Evolutionary conservation across 352 stramenopile species (phyloP), one percentile per base, ranked within the genome.

Genomic region (Phytophthora quininea): DNA sequence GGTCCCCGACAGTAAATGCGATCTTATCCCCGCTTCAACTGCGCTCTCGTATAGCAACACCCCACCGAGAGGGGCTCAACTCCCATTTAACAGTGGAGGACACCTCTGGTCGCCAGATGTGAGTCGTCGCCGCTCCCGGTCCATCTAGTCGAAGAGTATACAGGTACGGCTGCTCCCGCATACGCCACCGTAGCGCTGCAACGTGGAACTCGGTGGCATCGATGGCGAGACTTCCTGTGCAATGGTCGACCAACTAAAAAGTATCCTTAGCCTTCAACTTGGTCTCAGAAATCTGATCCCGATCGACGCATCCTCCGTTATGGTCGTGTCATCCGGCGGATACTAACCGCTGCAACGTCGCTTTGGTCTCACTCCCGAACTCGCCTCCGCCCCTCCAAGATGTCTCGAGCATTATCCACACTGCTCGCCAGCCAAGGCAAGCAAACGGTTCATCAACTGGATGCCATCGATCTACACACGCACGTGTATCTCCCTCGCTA

Each of bases 401-500:
- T 55, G 49, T 55, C 49, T 24, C 49, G 49, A 27, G 49, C 49
- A 1, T 11, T 55, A 3, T 43, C 49, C 49, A 55, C 40, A 49
- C 43, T 49, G 8, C 43, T 83, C 12, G 1, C 37, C 33, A 76
- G 49, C 33, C 77, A 86, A 59, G 65, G 74, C 54, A 86, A 82
- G 61, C 54, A 61, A 38, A 64, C 27, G 31, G 42, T 86, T 54
- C 62, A 63, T 37, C 72, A 86, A 6, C 62, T 86, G 4, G 58
- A 72, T 15, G 50, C 77, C 14, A 65, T 90, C 42, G 82, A 90
- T 62, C 62, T 90, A 49, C 82, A 90, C 67, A 90, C 82, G 33
- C 82, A 90, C 45, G 76, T 89, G 58, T 90, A 90, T 38, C 63
- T 88, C 6, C 82, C 82, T 35, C 70, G 80, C 7, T 90, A 90